These are phyloP conservation scores for Parastagonospora nodorum DNA, from an alignment of 2,329 filamentous ascomycete genomes.

Conservation along the genomic window DNA sequence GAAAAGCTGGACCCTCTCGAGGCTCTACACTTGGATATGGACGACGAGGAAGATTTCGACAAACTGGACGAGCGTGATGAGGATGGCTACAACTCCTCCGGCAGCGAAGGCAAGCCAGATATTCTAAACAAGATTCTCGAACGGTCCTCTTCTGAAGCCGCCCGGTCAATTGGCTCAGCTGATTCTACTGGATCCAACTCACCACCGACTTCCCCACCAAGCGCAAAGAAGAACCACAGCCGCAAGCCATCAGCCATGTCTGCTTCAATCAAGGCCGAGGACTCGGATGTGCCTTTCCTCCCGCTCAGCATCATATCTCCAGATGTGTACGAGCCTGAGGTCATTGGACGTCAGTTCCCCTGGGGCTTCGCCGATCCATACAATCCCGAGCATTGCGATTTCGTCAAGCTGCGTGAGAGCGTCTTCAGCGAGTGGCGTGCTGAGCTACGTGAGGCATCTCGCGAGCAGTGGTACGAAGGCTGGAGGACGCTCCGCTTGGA, in stretches of 20 bases:
- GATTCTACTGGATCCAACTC: slow-evolving; percentile 37
- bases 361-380: slow-evolving; percentile 98
- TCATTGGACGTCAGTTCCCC: slow-evolving; percentile 85
- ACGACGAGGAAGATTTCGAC: slow-evolving; percentile 64
- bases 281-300: slow-evolving; percentile 66
- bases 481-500: slow-evolving; percentile 73
- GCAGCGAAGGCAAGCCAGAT: slow-evolving; percentile 40
- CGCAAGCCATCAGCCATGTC: slow-evolving; percentile 50
- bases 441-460: slow-evolving; percentile 86
- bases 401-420: slow-evolving; percentile 83
- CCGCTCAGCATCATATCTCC: slow-evolving; percentile 94
- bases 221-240: slow-evolving; percentile 41
- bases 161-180: slow-evolving; percentile 39
- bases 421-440: slow-evolving; percentile 93
- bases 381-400: slow-evolving; percentile 91
- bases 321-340: slow-evolving; percentile 81
- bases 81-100: slow-evolving; percentile 48
- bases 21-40: slow-evolving; percentile 79
- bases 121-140: slow-evolving; percentile 46
- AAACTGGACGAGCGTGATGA: slow-evolving; percentile 58
- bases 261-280: slow-evolving; percentile 41
- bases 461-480: slow-evolving; percentile 92
- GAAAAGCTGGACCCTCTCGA: slow-evolving; percentile 88
- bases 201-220: slow-evolving; percentile 41
- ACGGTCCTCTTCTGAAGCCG: slow-evolving; percentile 45